A percentile compares a stretch with the other conserved stretches of the same genome.
These are phyloP conservation scores for Aspergillus steynii DNA, from an alignment of 495 filamentous ascomycete genomes.

Conservation along the genomic window DNA sequence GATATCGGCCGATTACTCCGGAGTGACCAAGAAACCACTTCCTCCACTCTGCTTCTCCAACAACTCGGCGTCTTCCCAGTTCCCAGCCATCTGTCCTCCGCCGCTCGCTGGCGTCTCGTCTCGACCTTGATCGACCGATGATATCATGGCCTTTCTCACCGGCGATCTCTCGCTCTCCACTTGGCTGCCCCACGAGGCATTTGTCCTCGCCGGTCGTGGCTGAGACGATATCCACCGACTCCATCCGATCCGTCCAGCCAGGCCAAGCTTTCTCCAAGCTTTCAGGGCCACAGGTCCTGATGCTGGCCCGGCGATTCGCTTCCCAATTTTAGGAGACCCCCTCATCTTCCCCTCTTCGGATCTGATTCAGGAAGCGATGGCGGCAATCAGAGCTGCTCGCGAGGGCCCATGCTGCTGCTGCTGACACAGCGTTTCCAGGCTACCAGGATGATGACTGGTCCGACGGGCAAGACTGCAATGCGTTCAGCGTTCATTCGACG, in stretches of 20 bases:
- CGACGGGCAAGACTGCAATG: not conserved
- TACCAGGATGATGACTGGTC: not conserved
- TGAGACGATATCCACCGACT: constrained; percentile 3
- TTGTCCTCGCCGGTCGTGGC: not conserved
- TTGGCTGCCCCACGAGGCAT: not conserved
- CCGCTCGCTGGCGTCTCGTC: too few species aligned
- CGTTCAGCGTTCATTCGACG: not conserved
- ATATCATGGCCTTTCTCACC: not conserved
- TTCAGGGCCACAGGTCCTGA: constrained; percentile 9
- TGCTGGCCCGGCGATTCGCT: constrained; percentile 13
- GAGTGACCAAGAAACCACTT: not conserved
- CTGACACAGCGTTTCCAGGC: not conserved
- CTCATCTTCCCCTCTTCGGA: not conserved
- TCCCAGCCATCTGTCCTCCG: not conserved
- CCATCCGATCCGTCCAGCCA: constrained; percentile 1
- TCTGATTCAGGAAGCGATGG: not conserved
- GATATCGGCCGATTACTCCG: not conserved
- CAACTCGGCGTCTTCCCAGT: too few species aligned
- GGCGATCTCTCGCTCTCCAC: not conserved
- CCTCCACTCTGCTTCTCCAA: not conserved
- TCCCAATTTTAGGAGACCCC: constrained; percentile 1
- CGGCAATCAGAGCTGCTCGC: not conserved
- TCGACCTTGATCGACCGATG: not conserved
- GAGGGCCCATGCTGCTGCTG: not conserved
- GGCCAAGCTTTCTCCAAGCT: constrained; percentile 29